phyloP scores from a whole-genome alignment of 805 yeast genomes.

The Yarrowia porcina region DNA sequence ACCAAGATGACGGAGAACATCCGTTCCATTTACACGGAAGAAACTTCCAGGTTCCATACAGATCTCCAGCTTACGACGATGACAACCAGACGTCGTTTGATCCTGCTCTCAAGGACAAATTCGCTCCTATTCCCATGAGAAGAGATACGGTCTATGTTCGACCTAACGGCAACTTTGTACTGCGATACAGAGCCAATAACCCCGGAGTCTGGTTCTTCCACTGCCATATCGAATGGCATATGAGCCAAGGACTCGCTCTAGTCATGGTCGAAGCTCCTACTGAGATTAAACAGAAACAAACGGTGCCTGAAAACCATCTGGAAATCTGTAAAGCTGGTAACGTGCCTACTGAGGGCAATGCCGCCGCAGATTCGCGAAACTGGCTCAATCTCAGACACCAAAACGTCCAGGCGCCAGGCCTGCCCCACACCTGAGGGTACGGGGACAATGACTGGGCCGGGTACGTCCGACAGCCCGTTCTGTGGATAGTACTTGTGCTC shows the following conservation, averaged over 20 bases:
- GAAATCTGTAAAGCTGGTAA: constrained; percentile 58
- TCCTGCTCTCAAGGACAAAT: constrained; percentile 50
- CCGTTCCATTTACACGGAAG: constrained; percentile 98
- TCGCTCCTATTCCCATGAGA: constrained; percentile 70
- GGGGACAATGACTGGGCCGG: not conserved
- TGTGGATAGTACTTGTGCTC: not conserved
- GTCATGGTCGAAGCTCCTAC: constrained; percentile 79
- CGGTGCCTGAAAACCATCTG: constrained; percentile 55
- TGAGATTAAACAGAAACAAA: constrained; percentile 46
- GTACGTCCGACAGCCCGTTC: not conserved
- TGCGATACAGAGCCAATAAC: constrained; percentile 86
- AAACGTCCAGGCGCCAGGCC: constrained; percentile 51
- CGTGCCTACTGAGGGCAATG: constrained; percentile 66
- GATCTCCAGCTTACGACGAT: constrained; percentile 57
- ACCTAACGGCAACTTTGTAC: constrained; percentile 79
- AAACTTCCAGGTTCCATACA: constrained; percentile 73
- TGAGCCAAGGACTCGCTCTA: constrained; percentile 82
- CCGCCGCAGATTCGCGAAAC: constrained; percentile 75
- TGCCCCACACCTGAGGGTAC: not conserved
- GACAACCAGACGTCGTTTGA: constrained; percentile 55
- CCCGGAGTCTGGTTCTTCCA: constrained; percentile 99
- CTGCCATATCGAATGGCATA: constrained; percentile 98
- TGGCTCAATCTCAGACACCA: constrained; percentile 65
- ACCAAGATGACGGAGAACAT: constrained; percentile 85
- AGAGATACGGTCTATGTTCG: constrained; percentile 77